Percentiles rank a stretch among this genome's conserved stretches.
These are phyloP conservation scores for Cystoderma amianthinum DNA, from an alignment of 768 basidiomycete species.

Conservation along the genomic window DNA sequence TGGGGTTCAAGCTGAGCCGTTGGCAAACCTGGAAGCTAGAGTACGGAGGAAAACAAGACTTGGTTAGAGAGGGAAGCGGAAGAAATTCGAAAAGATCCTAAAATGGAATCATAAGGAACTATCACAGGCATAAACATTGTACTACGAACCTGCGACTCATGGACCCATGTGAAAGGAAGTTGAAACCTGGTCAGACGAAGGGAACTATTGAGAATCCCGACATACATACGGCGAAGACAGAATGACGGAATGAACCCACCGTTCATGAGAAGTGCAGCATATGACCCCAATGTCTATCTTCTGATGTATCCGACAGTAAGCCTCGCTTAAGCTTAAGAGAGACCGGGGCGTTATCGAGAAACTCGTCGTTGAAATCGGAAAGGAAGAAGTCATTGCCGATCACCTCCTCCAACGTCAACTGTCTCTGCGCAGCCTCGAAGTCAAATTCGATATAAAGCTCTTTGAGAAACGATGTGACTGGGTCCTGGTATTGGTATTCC, in stretches of 20 bases:
- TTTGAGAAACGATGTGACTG: constrained; percentile 88
- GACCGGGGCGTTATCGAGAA: constrained; percentile 93
- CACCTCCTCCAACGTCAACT: constrained; percentile 70
- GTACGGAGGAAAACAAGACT: constrained; percentile 1
- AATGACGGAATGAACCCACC: no score
- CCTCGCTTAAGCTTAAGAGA: constrained; percentile 96
- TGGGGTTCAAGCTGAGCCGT: constrained; percentile 43
- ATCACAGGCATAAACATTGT: no score
- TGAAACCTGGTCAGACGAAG: no score
- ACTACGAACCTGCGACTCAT: no score
- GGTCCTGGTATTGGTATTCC: constrained; percentile 94
- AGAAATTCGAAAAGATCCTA: no score
- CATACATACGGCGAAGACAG: no score
- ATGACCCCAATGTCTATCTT: constrained; percentile 86
- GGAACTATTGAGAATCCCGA: no score
- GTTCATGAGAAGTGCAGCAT: no score
- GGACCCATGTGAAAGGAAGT: no score
- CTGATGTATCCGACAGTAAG: constrained; percentile 96
- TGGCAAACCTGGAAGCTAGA: constrained; percentile 28
- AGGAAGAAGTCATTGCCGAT: constrained; percentile 94
- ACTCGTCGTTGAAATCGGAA: constrained; percentile 84
- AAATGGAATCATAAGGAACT: no score
- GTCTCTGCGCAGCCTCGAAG: constrained; percentile 88
- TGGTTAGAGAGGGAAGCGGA: no score
- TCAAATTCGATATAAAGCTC: no score